Percentiles rank a stretch among this genome's conserved stretches.
These are phyloP conservation scores for Eruca vesicaria DNA, from an alignment of 441 rosid genomes.

Conservation along the genomic window DNA sequence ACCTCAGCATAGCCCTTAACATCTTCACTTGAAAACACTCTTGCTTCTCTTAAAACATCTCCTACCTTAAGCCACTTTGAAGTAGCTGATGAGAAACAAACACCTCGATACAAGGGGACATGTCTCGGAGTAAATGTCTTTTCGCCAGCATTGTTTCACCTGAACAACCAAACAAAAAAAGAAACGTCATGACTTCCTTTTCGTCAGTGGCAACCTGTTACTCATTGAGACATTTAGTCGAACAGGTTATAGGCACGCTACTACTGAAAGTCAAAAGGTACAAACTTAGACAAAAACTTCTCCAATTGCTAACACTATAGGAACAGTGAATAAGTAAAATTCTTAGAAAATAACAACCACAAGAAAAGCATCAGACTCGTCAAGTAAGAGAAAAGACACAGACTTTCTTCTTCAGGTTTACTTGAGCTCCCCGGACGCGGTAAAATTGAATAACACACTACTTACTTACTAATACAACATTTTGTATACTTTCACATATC, in stretches of 20 bases:
- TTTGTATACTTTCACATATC: too few species aligned
- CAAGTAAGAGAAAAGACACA: neutral
- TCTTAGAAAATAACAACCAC: neutral
- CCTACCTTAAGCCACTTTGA: slow-evolving; percentile 48
- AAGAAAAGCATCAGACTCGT: neutral
- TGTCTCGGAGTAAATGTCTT: slow-evolving; percentile 18
- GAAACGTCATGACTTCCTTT: neutral
- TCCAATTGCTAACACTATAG: neutral
- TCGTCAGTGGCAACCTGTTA: neutral
- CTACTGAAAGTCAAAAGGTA: neutral
- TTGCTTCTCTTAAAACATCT: slow-evolving; percentile 53
- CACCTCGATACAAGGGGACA: slow-evolving; percentile 34
- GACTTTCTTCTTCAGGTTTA: neutral
- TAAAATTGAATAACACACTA: neutral
- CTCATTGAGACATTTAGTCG: slow-evolving; percentile 22
- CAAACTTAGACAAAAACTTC: neutral
- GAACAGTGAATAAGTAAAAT: neutral
- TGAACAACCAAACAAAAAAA: slow-evolving; percentile 1
- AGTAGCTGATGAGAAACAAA: slow-evolving; percentile 44
- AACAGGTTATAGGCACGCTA: slow-evolving; percentile 13
- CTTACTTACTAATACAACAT: neutral
- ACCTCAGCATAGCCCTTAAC: slow-evolving; percentile 63
- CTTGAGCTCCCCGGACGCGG: neutral
- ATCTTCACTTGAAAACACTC: slow-evolving; percentile 65
- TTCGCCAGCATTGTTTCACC: slow-evolving; percentile 35